These are phyloP conservation scores for Colletotrichum sp. DNA, from an alignment of 2,329 filamentous ascomycete species.

Conservation along the genomic window DNA sequence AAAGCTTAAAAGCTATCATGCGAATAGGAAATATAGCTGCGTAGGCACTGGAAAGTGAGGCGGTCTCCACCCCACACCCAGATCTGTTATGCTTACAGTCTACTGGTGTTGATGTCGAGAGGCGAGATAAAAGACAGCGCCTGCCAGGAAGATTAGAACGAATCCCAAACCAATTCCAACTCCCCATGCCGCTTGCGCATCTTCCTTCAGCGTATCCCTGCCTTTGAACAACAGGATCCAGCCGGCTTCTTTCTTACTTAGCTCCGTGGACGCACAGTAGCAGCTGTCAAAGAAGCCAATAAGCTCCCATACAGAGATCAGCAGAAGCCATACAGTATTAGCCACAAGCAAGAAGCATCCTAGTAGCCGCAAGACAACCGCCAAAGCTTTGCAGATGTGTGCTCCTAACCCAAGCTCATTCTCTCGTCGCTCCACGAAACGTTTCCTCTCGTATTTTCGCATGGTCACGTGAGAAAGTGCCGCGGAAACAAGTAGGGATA, in stretches of 20 bases:
- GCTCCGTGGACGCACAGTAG: background rate
- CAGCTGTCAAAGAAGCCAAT: background rate
- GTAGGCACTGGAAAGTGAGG: accelerated
- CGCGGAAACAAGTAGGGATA: accelerated
- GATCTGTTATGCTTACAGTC: background rate
- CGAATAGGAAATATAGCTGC: accelerated
- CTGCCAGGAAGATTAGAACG: accelerated
- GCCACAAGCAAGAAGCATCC: background rate
- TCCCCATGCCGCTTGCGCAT: background rate
- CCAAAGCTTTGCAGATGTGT: accelerated
- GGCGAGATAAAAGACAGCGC: background rate
- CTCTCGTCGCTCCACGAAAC: accelerated
- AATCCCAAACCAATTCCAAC: background rate
- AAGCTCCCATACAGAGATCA: background rate
- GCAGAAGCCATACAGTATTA: background rate
- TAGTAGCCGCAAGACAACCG: accelerated
- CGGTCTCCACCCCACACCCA: background rate
- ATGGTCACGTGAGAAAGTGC: background rate
- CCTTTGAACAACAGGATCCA: background rate
- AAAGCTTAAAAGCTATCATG: background rate
- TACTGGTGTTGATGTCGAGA: background rate
- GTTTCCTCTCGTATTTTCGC: background rate
- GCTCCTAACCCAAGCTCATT: background rate
- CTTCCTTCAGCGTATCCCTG: background rate
- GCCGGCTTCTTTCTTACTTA: background rate